Base-by-base conservation (phyloP, 805 yeast species). In the Cyberlindnera sargentensis region DNA sequence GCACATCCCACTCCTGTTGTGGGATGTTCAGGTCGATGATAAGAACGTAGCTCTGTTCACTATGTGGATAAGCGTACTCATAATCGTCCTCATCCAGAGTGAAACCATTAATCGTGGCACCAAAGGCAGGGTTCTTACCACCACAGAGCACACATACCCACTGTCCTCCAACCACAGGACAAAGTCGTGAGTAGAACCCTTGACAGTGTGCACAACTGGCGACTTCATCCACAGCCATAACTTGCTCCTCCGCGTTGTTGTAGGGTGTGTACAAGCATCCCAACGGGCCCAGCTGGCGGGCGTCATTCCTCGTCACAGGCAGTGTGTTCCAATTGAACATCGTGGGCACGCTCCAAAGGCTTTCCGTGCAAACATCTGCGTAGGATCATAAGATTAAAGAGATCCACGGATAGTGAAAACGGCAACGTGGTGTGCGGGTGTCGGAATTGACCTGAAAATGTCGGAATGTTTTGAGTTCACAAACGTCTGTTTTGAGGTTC, bases 91-190 rank as follows among this genome's bases (percentile, higher is more conserved):
- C 8, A 10, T 33, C 35, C 10, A 10, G 24, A 20, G 11, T 33
- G 25, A 20, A 10, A 7, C 35, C 35, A 5, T 10, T 24, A 23
- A 20, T n/a, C 26, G 20, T 23, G 27, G 20, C n/a, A 25, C 8
- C 39, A 6, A 8, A n/a, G 10, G 32, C n/a, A 5, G 5, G 11
- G 29, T 44, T 48, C n/a, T 38, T 8, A 11, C 37, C 7, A 70
- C 7, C 65, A 73, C 97, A 89, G 52, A 86, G 72, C 5, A 91
- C 82, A 68, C 97, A 89, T 33, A 76, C 71, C 96, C 96, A 89
- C 8, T 76, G 64, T 52, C 76, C 78, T 8, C 87, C 82, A 28
- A 86, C 95, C 44, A 87, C 74, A 42, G 76, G 76, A 61, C 93
- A 83, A 66, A 79, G 88, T 15, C 95, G 95, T 65, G 89, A 81